Conservation (phyloP, 805 yeast species). For the Yarrowia sp. region DNA sequence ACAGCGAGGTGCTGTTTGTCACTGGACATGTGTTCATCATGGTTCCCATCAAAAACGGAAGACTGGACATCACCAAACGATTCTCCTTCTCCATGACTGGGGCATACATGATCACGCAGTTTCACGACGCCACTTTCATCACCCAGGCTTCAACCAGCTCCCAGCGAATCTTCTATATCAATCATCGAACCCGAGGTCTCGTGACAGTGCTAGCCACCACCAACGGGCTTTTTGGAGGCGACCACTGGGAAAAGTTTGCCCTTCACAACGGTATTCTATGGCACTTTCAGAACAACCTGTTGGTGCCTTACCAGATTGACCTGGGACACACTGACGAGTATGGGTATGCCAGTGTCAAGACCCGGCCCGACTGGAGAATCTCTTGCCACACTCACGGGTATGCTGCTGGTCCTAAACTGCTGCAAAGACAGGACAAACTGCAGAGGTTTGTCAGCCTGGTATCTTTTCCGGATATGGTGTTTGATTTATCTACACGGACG, state of each 20-base stretch:
- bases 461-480: constrained; percentile 5
- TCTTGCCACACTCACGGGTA: constrained; percentile 4
- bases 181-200: background rate
- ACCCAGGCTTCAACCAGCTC: background rate
- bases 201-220: background rate
- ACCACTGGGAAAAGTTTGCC: constrained; percentile 22
- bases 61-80: background rate
- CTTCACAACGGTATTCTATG: constrained; percentile 7
- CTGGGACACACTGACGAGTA: background rate
- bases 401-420: background rate
- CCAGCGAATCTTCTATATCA: constrained; percentile 11
- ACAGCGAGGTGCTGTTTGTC: constrained; percentile 3
- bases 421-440: constrained; percentile 7
- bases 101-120: constrained; percentile 16
- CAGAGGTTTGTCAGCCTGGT: constrained; percentile 1
- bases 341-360: background rate
- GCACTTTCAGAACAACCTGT: background rate
- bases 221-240: constrained; percentile 18
- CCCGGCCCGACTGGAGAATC: background rate
- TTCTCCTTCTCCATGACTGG: constrained; percentile 13
- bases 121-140: constrained; percentile 15
- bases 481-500: constrained; percentile 1
- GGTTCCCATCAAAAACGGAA: background rate
- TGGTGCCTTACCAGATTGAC: constrained; percentile 12
- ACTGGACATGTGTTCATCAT: constrained; percentile 6